phyloP scores from a whole-genome alignment of 306 rosid genomes.

The Fragaria iinumae region DNA sequence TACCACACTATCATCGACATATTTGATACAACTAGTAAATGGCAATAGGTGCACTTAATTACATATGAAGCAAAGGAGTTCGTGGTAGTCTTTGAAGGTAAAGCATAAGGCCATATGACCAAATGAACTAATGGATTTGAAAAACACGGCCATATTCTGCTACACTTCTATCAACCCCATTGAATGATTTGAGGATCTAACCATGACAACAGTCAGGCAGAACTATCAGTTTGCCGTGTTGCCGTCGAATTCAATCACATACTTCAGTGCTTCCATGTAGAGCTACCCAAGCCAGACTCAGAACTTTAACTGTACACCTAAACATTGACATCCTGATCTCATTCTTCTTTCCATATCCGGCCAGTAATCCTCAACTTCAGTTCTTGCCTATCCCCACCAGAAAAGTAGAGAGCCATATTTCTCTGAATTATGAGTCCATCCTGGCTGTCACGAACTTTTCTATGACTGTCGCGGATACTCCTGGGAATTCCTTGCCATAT shows the following conservation, averaged over 20 bases:
- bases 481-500: conserved; percentile 95
- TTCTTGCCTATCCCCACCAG: conserved; percentile 81
- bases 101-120: background rate
- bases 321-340: conserved; percentile 36
- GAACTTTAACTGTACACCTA: conserved; percentile 42
- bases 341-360: conserved; percentile 97
- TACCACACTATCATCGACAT: conserved; percentile 1
- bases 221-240: background rate
- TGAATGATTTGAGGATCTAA: conserved; percentile 7
- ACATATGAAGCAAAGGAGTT: conserved; percentile 10
- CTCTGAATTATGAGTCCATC: conserved; percentile 94
- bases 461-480: conserved; percentile 84
- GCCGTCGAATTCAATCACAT: conserved; percentile 8
- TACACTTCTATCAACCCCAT: background rate
- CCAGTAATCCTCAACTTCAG: conserved; percentile 83
- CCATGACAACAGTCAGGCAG: conserved; percentile 12
- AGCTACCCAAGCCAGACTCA: conserved; percentile 22
- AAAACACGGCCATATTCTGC: conserved; percentile 10
- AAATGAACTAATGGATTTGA: background rate
- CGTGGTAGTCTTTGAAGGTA: background rate
- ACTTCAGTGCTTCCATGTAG: background rate
- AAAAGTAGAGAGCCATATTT: conserved; percentile 78
- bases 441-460: conserved; percentile 89
- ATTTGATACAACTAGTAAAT: conserved; percentile 3
- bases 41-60: background rate